phyloP scores from a whole-genome alignment of 805 yeast species.

The Metschnikowia colocasiae region DNA sequence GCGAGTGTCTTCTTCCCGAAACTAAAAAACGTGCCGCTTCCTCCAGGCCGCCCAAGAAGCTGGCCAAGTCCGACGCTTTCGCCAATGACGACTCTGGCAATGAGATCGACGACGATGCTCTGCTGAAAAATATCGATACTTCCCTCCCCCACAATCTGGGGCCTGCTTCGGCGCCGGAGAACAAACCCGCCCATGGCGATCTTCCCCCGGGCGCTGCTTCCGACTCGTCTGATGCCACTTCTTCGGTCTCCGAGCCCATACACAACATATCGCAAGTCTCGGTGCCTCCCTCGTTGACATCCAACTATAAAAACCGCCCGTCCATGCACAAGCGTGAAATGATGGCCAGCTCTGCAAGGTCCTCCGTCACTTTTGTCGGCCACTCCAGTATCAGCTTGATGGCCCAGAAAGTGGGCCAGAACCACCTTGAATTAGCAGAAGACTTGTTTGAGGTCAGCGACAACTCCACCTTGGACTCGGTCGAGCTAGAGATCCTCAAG shows the following conservation, averaged over 20 bases:
- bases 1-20: slow-evolving; percentile 68
- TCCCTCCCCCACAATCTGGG: neutral
- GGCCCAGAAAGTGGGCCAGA: slow-evolving; percentile 44
- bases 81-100: neutral
- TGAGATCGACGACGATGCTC: neutral
- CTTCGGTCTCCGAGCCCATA: slow-evolving; percentile 29
- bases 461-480: slow-evolving; percentile 42
- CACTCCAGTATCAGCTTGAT: slow-evolving; percentile 47
- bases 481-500: slow-evolving; percentile 61
- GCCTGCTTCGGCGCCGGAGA: neutral
- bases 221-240: slow-evolving; percentile 1
- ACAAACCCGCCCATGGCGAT: neutral
- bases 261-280: slow-evolving; percentile 40
- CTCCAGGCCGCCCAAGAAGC: slow-evolving; percentile 14
- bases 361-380: slow-evolving; percentile 50
- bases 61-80: neutral
- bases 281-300: slow-evolving; percentile 43
- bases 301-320: slow-evolving; percentile 38
- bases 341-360: slow-evolving; percentile 18
- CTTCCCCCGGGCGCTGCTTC: neutral
- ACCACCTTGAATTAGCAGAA: slow-evolving; percentile 44
- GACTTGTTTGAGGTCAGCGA: slow-evolving; percentile 37
- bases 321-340: slow-evolving; percentile 35
- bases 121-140: neutral
- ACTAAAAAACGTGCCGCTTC: slow-evolving; percentile 41